Evolutionary conservation across 1,139 yeast species (phyloP).

Genomic region (Candida tropicalis): DNA sequence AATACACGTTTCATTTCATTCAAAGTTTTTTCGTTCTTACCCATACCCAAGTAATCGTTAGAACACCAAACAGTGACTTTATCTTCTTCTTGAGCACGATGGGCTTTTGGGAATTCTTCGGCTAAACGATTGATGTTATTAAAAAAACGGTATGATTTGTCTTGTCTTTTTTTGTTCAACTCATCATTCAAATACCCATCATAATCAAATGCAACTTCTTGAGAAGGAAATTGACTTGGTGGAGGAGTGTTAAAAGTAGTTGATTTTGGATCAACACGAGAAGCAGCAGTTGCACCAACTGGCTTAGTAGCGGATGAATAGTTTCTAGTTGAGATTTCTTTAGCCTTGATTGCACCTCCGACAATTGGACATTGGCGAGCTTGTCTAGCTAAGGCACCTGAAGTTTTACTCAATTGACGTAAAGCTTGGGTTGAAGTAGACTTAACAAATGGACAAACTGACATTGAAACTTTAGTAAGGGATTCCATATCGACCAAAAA

Average conservation of each 20-base stretch:
- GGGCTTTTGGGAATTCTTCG: slow-evolving; percentile 90
- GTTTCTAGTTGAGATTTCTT: slow-evolving; percentile 33
- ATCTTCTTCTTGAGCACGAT: slow-evolving; percentile 70
- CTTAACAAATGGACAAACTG: slow-evolving; percentile 84
- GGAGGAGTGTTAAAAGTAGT: slow-evolving; percentile 25
- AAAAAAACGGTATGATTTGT: slow-evolving; percentile 92
- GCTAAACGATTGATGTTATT: slow-evolving; percentile 97
- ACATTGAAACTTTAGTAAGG: slow-evolving; percentile 73
- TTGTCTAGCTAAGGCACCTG: slow-evolving; percentile 54
- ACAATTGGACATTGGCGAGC: slow-evolving; percentile 87
- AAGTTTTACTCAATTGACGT: slow-evolving; percentile 48
- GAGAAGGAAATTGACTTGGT: slow-evolving; percentile 34
- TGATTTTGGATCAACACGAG: slow-evolving; percentile 21
- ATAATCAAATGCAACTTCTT: slow-evolving; percentile 62
- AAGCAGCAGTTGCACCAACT: slow-evolving; percentile 49
- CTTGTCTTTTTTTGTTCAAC: slow-evolving; percentile 72
- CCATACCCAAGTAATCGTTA: slow-evolving; percentile 95
- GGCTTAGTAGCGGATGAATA: slow-evolving; percentile 64
- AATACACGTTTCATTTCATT: slow-evolving; percentile 78
- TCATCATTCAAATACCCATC: slow-evolving; percentile 64
- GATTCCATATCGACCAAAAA: slow-evolving; percentile 61
- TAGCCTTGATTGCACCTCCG: slow-evolving; percentile 67
- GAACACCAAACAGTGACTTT: slow-evolving; percentile 99
- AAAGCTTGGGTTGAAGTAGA: slow-evolving; percentile 65
- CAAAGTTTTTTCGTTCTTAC: slow-evolving; percentile 72